phyloP scores from a whole-genome alignment of 2,329 filamentous ascomycete genomes.

The Paradendryphiella salina region DNA sequence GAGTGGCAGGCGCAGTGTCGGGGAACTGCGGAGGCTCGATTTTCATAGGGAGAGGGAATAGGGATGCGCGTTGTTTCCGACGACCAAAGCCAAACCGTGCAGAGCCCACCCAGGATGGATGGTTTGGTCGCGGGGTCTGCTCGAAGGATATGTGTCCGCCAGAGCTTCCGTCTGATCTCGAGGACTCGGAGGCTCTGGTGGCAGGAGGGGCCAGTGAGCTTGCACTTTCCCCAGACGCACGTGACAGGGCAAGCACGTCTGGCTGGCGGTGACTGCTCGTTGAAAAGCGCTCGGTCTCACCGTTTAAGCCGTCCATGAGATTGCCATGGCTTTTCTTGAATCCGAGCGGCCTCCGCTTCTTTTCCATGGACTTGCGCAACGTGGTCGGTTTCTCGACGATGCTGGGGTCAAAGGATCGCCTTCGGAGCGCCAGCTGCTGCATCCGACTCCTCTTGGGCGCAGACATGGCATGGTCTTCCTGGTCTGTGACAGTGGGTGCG shows the following conservation, averaged over 20 bases:
- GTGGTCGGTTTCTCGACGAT: conserved; percentile 33
- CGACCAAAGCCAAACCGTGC: conserved; percentile 71
- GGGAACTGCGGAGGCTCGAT: conserved; percentile 55
- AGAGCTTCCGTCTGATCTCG: conserved; percentile 82
- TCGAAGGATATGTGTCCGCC: conserved; percentile 51
- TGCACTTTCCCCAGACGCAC: conserved; percentile 64
- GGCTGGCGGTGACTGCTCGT: conserved; percentile 59
- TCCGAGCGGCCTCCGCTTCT: conserved; percentile 37
- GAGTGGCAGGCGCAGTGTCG: conserved; percentile 51
- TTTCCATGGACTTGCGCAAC: conserved; percentile 45
- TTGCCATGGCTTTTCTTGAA: conserved; percentile 33
- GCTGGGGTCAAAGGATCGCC: conserved; percentile 45
- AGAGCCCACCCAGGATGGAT: conserved; percentile 69
- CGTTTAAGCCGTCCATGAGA: conserved; percentile 44
- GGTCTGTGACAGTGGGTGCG: conserved; percentile 68
- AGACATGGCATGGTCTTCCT: conserved; percentile 14
- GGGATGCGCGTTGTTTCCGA: conserved; percentile 67
- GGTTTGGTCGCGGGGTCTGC: conserved; percentile 38
- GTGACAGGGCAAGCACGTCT: conserved; percentile 60
- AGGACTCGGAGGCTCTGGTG: conserved; percentile 79
- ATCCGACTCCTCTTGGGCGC: conserved; percentile 38
- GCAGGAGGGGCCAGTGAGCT: conserved; percentile 66
- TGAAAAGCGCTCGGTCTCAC: conserved; percentile 56
- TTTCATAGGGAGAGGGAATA: conserved; percentile 89
- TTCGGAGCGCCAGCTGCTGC: conserved; percentile 42